Evolutionary conservation across 2,329 filamentous ascomycete genomes (phyloP).

Genomic region (Neoarthrinium moseri): DNA sequence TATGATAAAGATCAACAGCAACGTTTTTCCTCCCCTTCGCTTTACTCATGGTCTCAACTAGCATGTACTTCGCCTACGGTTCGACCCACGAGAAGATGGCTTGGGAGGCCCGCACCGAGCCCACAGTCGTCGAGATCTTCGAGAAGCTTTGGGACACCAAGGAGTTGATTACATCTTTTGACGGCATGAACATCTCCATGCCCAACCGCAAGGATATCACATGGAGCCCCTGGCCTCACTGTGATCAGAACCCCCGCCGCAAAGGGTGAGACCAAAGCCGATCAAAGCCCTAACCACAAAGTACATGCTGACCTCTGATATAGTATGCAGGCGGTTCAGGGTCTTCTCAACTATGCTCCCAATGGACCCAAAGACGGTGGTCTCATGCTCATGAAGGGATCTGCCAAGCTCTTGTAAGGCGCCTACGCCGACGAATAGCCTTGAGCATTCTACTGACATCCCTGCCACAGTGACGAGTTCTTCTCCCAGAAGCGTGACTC

Average conservation of each 20-base stretch:
- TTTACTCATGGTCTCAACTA: slow-evolving; percentile 10
- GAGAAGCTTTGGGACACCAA: slow-evolving; percentile 37
- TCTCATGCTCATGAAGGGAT: slow-evolving; percentile 42
- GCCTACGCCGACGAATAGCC: too few relatives aligned
- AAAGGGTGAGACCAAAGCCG: slow-evolving; percentile 29
- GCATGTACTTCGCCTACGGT: slow-evolving; percentile 39
- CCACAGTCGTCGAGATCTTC: slow-evolving; percentile 37
- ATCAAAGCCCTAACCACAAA: background rate
- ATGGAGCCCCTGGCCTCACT: slow-evolving; percentile 43
- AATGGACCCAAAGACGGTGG: slow-evolving; percentile 47
- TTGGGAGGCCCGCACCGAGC: slow-evolving; percentile 43
- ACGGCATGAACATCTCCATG: slow-evolving; percentile 39
- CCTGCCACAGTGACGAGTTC: slow-evolving; percentile 44
- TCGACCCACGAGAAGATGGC: slow-evolving; percentile 39
- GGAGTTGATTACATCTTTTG: slow-evolving; percentile 25
- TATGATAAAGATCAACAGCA: background rate
- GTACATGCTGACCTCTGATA: background rate
- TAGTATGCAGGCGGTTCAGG: slow-evolving; percentile 35
- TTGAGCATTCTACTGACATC: too few relatives aligned
- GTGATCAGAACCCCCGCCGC: slow-evolving; percentile 38
- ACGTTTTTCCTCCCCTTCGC: background rate
- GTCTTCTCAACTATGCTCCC: slow-evolving; percentile 41
- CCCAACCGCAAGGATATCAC: slow-evolving; percentile 35
- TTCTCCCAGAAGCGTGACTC: slow-evolving; percentile 39
- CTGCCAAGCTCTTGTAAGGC: slow-evolving; percentile 36